Base-by-base conservation (phyloP, 2,329 filamentous ascomycete genomes). In the Xylaria sp. region DNA sequence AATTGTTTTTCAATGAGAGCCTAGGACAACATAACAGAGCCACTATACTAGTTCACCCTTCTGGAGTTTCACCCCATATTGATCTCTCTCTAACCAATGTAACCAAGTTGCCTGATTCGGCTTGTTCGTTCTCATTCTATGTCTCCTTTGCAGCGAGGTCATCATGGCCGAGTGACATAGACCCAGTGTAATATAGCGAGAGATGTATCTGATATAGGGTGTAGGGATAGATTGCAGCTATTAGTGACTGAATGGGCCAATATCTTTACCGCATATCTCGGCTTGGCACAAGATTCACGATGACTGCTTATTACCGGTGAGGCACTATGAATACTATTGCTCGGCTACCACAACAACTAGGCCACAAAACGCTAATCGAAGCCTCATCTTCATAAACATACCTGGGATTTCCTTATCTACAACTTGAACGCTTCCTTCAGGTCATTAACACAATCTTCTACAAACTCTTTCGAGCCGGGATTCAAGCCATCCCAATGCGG, bases 401-500 rank as follows among this genome's bases (percentile, higher is more conserved):
- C 8, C 2, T 7, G 9, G 1, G 12, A 9, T 2, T 23, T 20
- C n/a, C 3, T 12, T 18, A 2, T 32, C 46, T 39, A 71, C 52
- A 71, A 20, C 28, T 69, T 69, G 65, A 78, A 78, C 2, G 74
- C 75, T 50, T 67, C 63, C 60, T 72, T 74, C 32, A 79, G 48
- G 18, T 76, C 76, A 65, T 82, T 57, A 6, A 78, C 74, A 51
- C 77, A 80, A 65, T 80, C 77, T 28, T 70, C 51, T 8, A 78
- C 72, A 65, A 79, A 81, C 55, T 79, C 77, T 61, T 73, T 79
- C 1, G 78, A 76, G 8, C 75, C 75, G 1, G 80, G 78, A 15
- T 79, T 75, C 63, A 71, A 69, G 5, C 76, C 79, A 66, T 78
- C 77, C 80, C 80, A 81, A 12, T 79, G 77, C 4, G 74, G 75